Conservation (phyloP, 1,139 yeast genomes). For the Pichia terricola region DNA sequence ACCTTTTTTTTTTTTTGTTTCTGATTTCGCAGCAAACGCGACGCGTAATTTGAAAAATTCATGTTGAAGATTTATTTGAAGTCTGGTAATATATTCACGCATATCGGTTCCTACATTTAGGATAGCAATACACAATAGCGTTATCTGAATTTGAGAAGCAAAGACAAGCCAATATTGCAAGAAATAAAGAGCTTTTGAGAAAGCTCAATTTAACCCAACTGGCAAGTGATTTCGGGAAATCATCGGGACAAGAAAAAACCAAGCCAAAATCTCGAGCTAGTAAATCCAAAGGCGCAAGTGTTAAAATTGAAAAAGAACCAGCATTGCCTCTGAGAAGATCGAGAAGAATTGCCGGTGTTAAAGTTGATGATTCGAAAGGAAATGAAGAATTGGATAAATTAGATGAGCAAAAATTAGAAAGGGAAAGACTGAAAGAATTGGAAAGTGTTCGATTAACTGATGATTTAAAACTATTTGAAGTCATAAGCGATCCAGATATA, state of each 20-base stretch:
- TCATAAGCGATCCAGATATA: constrained; percentile 26
- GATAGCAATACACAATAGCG: no score
- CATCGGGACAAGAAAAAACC: constrained; percentile 7
- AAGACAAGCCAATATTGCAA: constrained; percentile 51
- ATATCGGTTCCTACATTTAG: no score
- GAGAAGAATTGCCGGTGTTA: constrained; percentile 56
- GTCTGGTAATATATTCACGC: no score
- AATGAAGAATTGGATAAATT: constrained; percentile 8
- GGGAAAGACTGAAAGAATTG: constrained; percentile 41
- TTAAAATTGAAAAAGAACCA: constrained; percentile 23
- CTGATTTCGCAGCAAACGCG: no score
- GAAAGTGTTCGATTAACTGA: constrained; percentile 52
- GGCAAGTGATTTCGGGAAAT: constrained; percentile 28
- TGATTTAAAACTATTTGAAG: constrained; percentile 49
- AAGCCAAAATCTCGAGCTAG: constrained; percentile 18
- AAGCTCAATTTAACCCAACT: constrained; percentile 35
- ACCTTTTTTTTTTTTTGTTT: no score
- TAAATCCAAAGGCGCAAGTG: constrained; percentile 9
- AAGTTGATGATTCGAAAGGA: constrained; percentile 32
- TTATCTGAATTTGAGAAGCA: constrained; percentile 65
- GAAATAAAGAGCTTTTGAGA: constrained; percentile 42
- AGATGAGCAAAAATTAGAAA: constrained; percentile 28
- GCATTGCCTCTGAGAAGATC: constrained; percentile 51
- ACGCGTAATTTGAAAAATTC: no score
- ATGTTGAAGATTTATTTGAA: no score